phyloP scores from a whole-genome alignment of 2,329 filamentous ascomycete species.

The Thelonectria olida region DNA sequence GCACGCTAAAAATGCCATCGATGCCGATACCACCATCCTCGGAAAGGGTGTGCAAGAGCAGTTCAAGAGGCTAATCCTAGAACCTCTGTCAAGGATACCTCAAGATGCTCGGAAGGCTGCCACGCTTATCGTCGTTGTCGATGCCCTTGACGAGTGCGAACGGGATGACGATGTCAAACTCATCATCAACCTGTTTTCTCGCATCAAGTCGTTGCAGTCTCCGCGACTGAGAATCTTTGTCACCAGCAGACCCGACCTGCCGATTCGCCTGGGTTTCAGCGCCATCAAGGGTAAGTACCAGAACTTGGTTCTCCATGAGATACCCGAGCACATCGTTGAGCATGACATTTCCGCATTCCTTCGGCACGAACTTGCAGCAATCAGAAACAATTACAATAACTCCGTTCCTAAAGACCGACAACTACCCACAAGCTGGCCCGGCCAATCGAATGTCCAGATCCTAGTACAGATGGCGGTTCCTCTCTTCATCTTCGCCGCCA shows the following conservation, averaged over 20 bases:
- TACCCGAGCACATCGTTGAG: conserved; percentile 41
- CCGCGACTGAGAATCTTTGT: background rate
- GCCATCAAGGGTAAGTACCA: conserved; percentile 29
- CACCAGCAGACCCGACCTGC: conserved; percentile 46
- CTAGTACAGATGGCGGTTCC: conserved; percentile 43
- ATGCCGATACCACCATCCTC: conserved; percentile 41
- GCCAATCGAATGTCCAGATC: background rate
- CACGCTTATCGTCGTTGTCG: background rate
- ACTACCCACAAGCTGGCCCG: conserved; percentile 22
- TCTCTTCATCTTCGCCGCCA: conserved; percentile 49
- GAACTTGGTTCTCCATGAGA: conserved; percentile 49
- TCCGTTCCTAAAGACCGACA: background rate
- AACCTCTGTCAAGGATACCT: conserved; percentile 40
- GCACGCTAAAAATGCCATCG: conserved; percentile 40
- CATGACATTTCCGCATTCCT: conserved; percentile 50
- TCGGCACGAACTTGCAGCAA: conserved; percentile 40
- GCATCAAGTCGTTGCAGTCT: background rate
- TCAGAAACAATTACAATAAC: conserved; percentile 40
- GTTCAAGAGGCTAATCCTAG: conserved; percentile 46
- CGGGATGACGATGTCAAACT: background rate
- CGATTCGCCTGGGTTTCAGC: conserved; percentile 48
- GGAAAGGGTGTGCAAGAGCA: conserved; percentile 39
- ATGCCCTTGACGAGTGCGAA: background rate
- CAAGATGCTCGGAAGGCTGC: background rate
- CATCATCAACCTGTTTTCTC: background rate